A percentile compares a stretch with the other conserved stretches of the same genome.
Evolutionary conservation across 2,329 filamentous ascomycete species (phyloP).

Genomic region (Cadophora sp.): DNA sequence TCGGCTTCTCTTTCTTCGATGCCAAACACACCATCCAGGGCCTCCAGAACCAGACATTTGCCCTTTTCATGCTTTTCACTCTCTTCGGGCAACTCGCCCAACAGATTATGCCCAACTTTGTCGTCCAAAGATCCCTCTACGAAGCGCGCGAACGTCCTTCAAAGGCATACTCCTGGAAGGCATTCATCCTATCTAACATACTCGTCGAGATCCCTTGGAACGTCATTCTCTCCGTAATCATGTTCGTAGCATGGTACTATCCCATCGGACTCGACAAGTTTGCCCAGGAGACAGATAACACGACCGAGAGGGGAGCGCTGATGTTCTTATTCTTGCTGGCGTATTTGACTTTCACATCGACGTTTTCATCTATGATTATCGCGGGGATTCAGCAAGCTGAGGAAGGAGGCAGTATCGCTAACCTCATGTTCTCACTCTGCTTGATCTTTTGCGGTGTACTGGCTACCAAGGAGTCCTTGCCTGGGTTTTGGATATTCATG

Average conservation of each 20-base stretch:
- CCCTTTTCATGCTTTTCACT: neutral
- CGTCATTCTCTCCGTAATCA: neutral
- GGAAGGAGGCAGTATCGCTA: neutral
- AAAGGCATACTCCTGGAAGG: neutral
- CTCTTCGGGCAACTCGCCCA: neutral
- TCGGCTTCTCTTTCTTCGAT: neutral
- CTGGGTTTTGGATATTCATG: conserved; percentile 83
- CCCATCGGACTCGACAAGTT: neutral
- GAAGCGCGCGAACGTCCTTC: neutral
- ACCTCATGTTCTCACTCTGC: conserved; percentile 48
- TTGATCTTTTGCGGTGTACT: conserved; percentile 69
- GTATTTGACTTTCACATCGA: conserved; percentile 58
- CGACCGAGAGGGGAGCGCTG: conserved; percentile 74
- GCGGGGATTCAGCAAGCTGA: conserved; percentile 58
- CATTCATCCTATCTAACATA: neutral
- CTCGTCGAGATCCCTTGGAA: neutral
- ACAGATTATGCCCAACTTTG: neutral
- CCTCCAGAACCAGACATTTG: neutral
- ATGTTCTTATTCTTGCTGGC: conserved; percentile 63
- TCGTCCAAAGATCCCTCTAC: neutral
- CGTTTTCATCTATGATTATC: conserved; percentile 73
- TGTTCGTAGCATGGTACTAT: neutral
- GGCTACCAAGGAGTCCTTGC: conserved; percentile 55
- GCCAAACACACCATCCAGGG: neutral
- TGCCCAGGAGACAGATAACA: conserved; percentile 53